Percentiles rank a stretch among this genome's conserved stretches.
These are phyloP conservation scores for Trichosporon ovoides DNA, from an alignment of 1,284 basidiomycete genomes.

Conservation along the genomic window DNA sequence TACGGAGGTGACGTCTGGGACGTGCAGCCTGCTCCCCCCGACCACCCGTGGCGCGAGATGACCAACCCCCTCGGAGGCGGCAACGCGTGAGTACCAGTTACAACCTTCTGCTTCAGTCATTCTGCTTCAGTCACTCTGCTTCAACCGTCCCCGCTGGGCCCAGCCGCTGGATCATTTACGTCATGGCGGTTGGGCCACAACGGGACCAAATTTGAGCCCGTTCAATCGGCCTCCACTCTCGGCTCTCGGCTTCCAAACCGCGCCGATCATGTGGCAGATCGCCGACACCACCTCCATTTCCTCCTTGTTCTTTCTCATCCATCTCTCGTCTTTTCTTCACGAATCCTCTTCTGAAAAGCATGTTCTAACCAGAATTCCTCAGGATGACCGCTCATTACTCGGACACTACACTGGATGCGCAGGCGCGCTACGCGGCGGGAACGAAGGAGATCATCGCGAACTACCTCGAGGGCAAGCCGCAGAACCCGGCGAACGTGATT, in stretches of 20 bases:
- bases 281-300: too few relatives aligned
- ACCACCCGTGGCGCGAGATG: constrained; percentile 80
- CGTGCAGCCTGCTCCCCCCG: constrained; percentile 74
- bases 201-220: too few relatives aligned
- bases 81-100: constrained; percentile 53
- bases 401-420: constrained; percentile 87
- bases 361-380: constrained; percentile 3
- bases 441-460: constrained; percentile 73
- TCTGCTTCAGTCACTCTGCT: too few relatives aligned
- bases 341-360: too few relatives aligned
- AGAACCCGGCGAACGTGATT: constrained; percentile 77
- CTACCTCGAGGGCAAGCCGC: constrained; percentile 63
- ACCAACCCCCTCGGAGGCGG: constrained; percentile 74
- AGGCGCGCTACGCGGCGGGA: constrained; percentile 79
- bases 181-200: too few relatives aligned
- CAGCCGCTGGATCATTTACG: too few relatives aligned
- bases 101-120: too few relatives aligned
- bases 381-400: constrained; percentile 62
- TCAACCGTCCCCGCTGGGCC: too few relatives aligned
- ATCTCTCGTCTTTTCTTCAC: neutral
- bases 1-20: constrained; percentile 71
- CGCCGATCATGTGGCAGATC: too few relatives aligned
- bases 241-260: too few relatives aligned
- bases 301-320: neutral
- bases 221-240: too few relatives aligned